Conservation (phyloP, 805 yeast species). For the Candida michaelii region DNA sequence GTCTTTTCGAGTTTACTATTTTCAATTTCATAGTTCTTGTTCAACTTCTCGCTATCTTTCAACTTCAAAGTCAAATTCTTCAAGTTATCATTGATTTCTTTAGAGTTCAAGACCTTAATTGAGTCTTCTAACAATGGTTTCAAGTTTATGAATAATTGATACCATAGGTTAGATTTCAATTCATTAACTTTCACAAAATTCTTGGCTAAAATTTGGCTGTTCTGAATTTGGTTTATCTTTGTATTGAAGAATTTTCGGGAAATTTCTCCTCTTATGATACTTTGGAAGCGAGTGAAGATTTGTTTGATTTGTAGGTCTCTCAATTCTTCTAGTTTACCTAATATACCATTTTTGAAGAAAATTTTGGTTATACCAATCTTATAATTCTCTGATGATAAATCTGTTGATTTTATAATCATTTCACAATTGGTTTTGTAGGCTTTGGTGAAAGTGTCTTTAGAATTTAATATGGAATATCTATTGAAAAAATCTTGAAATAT, state of each 20-base stretch:
- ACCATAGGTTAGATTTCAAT: constrained; percentile 66
- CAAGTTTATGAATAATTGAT: constrained; percentile 62
- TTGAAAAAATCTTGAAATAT: constrained; percentile 75
- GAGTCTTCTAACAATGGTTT: constrained; percentile 75
- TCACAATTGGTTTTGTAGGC: constrained; percentile 68
- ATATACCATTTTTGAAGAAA: constrained; percentile 73
- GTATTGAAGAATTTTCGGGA: constrained; percentile 49
- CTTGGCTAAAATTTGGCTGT: constrained; percentile 65
- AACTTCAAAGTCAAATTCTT: constrained; percentile 46
- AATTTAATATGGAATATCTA: constrained; percentile 70
- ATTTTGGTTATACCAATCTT: constrained; percentile 71
- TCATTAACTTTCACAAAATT: constrained; percentile 56
- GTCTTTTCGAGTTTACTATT: constrained; percentile 41
- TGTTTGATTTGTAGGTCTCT: constrained; percentile 64
- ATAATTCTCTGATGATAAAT: constrained; percentile 58
- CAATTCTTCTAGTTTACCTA: constrained; percentile 73
- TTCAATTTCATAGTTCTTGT: constrained; percentile 30
- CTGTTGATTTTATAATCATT: constrained; percentile 59
- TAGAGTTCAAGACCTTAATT: constrained; percentile 57
- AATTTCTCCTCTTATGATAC: constrained; percentile 62
- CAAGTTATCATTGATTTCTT: constrained; percentile 57
- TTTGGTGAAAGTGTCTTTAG: constrained; percentile 41
- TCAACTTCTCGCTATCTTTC: constrained; percentile 35
- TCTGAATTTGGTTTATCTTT: constrained; percentile 60
- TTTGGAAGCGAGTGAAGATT: constrained; percentile 61